These are phyloP conservation scores for Peniophora sp. DNA, from an alignment of 1,284 basidiomycete species.

Conservation along the genomic window DNA sequence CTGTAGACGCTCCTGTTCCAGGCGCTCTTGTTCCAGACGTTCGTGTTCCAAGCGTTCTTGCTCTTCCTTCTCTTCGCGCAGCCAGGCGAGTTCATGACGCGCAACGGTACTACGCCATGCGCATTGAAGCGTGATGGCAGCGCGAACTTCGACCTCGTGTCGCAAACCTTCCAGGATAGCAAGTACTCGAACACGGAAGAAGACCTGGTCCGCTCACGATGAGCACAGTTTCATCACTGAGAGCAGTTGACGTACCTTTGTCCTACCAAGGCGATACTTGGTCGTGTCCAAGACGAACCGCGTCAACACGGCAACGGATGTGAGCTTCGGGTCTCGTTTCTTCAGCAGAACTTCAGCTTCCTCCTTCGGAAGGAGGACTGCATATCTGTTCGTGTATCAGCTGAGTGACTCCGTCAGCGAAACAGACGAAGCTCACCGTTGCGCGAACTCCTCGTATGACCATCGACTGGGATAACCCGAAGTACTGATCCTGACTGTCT, in stretches of 20 bases:
- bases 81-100: not conserved
- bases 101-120: not conserved
- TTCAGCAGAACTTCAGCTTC: conserved; percentile 28
- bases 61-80: not conserved
- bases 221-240: not conserved
- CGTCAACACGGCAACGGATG: not conserved
- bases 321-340: not conserved
- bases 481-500: conserved; percentile 97
- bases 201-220: not conserved
- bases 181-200: not conserved
- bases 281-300: not conserved
- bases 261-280: not conserved
- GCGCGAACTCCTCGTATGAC: conserved; percentile 97
- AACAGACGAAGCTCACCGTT: conserved; percentile 57
- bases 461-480: conserved; percentile 96
- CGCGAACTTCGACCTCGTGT: not conserved
- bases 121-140: not conserved
- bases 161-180: not conserved
- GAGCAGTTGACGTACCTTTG: not conserved
- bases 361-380: not conserved
- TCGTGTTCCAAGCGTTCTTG: not conserved
- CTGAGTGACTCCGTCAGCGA: not conserved
- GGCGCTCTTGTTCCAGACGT: not conserved
- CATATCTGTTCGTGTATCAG: not conserved
- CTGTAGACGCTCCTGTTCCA: not conserved